These are phyloP conservation scores for Pythium coloratum DNA, from an alignment of 352 stramenopile species.

Conservation along the genomic window DNA sequence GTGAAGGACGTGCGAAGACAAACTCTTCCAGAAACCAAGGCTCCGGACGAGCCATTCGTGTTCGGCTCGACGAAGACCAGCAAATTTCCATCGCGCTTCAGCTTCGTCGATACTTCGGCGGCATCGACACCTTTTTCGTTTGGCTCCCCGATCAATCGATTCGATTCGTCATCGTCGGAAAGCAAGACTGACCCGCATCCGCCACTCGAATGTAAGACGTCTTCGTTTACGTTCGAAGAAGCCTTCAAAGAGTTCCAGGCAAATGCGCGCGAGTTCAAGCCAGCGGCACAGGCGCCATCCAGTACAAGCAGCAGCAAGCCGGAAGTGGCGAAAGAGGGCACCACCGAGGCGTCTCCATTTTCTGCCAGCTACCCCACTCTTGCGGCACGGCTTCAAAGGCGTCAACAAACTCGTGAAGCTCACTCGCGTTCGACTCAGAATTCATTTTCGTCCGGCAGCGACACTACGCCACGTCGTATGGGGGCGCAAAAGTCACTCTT, in stretches of 20 bases:
- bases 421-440: background rate
- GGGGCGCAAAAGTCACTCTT: conserved; percentile 18
- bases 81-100: background rate
- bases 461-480: background rate
- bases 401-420: conserved; percentile 19
- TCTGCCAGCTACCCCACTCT: conserved; percentile 7
- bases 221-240: conserved; percentile 23
- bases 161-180: background rate
- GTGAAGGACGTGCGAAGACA: background rate
- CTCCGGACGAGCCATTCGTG: background rate
- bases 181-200: background rate
- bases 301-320: background rate
- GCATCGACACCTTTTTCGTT: background rate
- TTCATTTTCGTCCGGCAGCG: background rate
- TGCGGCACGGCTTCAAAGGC: conserved; percentile 14
- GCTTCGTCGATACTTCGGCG: background rate
- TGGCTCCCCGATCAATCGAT: background rate
- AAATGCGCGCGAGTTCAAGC: background rate
- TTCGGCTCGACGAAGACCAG: background rate
- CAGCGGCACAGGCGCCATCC: background rate
- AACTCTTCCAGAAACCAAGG: background rate
- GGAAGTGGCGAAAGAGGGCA: background rate
- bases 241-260: conserved; percentile 22
- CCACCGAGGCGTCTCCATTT: background rate
- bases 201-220: background rate